These are phyloP conservation scores for Clohesyomyces aquaticus DNA, from an alignment of 495 filamentous ascomycete species.

Conservation along the genomic window DNA sequence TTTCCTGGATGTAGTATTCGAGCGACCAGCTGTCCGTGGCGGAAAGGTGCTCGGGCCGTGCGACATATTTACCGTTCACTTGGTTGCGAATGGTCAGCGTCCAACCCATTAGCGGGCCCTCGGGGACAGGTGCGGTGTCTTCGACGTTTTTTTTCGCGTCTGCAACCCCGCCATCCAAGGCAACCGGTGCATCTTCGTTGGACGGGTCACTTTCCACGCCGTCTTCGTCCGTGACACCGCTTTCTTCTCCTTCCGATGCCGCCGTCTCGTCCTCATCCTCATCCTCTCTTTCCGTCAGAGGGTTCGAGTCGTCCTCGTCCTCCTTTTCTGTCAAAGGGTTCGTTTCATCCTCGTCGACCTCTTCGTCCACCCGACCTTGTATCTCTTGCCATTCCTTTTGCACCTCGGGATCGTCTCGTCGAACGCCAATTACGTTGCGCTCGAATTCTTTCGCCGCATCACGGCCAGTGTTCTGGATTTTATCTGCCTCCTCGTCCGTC, in stretches of 20 bases:
- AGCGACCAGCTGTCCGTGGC: constrained; percentile 68
- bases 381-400: constrained; percentile 38
- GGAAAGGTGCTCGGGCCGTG: constrained; percentile 59
- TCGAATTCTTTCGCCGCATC: constrained; percentile 70
- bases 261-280: constrained; percentile 26
- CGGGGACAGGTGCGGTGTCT: neutral
- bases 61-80: constrained; percentile 67
- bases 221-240: constrained; percentile 26
- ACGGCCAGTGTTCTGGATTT: constrained; percentile 69
- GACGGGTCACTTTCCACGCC: constrained; percentile 5
- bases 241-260: neutral
- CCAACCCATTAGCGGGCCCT: constrained; percentile 60
- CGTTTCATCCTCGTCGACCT: constrained; percentile 55
- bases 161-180: neutral
- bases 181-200: neutral
- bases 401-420: constrained; percentile 24
- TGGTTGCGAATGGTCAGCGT: constrained; percentile 70
- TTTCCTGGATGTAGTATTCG: constrained; percentile 73
- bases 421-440: constrained; percentile 59
- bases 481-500: constrained; percentile 66
- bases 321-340: constrained; percentile 25
- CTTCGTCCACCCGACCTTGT: constrained; percentile 37
- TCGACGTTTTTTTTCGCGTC: constrained; percentile 28
- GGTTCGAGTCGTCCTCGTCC: constrained; percentile 17
- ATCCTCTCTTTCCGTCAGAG: constrained; percentile 20